phyloP scores from a whole-genome alignment of 108 stramenopile genomes.

The Stephanodiscus triporus region DNA sequence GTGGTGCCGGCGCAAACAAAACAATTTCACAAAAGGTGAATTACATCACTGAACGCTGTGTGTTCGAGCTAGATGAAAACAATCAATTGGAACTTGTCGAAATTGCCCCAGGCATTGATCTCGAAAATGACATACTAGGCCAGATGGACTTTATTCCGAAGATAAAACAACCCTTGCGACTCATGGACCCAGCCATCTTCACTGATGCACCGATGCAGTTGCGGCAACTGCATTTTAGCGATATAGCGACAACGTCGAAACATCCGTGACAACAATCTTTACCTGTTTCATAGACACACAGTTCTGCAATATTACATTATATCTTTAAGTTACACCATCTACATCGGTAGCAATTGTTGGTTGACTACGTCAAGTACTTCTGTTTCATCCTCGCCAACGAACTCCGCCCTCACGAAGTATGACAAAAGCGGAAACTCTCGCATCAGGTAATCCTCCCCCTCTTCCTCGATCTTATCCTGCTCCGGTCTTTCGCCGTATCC shows the following conservation, averaged over 20 bases:
- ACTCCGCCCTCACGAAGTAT: constrained; percentile 24
- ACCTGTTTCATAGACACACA: no score
- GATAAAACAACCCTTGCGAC: constrained; percentile 58
- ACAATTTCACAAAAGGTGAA: constrained; percentile 65
- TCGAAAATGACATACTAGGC: constrained; percentile 76
- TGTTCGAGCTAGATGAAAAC: constrained; percentile 63
- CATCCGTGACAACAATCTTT: no score
- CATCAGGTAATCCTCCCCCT: constrained; percentile 68
- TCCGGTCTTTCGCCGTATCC: constrained; percentile 73
- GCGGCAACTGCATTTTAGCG: neutral
- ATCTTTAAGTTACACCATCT: neutral
- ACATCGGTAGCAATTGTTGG: no score
- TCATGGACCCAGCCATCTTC: constrained; percentile 53
- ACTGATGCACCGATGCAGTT: neutral
- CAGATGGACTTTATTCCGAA: constrained; percentile 79
- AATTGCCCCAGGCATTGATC: constrained; percentile 82
- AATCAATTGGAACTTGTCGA: constrained; percentile 77
- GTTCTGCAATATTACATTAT: no score
- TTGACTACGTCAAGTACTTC: neutral
- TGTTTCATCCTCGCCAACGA: constrained; percentile 1
- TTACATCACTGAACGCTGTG: constrained; percentile 82
- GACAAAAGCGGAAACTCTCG: constrained; percentile 66
- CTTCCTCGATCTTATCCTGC: constrained; percentile 58
- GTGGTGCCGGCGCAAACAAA: constrained; percentile 67
- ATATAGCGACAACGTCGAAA: no score